A percentile compares a stretch with the other conserved stretches of the same genome.
These are phyloP conservation scores for Monosporozyma unispora DNA, from an alignment of 805 yeast genomes.

Conservation along the genomic window DNA sequence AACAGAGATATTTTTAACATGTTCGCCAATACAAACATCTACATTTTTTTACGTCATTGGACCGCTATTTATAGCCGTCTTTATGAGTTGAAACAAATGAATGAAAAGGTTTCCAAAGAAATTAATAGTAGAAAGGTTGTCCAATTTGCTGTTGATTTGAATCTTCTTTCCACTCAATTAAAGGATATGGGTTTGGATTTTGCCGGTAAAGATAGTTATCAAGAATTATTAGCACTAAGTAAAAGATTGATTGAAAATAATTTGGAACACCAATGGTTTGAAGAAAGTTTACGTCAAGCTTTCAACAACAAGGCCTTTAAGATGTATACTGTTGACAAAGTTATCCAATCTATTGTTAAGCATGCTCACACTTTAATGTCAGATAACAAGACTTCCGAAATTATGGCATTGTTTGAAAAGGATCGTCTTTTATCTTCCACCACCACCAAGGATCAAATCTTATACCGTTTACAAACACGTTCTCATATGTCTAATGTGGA, in stretches of 20 bases:
- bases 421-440: conserved; percentile 61
- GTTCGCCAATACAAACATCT: conserved; percentile 82
- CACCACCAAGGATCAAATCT: conserved; percentile 76
- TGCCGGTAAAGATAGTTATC: conserved; percentile 59
- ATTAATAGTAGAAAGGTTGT: conserved; percentile 53
- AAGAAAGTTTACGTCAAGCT: conserved; percentile 90
- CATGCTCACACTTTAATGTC: conserved; percentile 79
- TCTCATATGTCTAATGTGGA: conserved; percentile 76
- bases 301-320: conserved; percentile 90
- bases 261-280: conserved; percentile 88
- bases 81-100: conserved; percentile 63
- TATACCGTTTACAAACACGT: conserved; percentile 83
- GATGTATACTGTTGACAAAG: conserved; percentile 87
- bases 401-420: conserved; percentile 69
- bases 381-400: conserved; percentile 72
- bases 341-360: conserved; percentile 71
- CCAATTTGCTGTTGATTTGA: conserved; percentile 80
- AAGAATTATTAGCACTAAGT: conserved; percentile 67
- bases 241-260: conserved; percentile 79
- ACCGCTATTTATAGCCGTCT: conserved; percentile 75
- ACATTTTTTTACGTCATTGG: conserved; percentile 80
- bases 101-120: conserved; percentile 64
- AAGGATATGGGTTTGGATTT: conserved; percentile 74
- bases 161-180: conserved; percentile 68
- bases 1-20: conserved; percentile 56